Evolutionary conservation across 495 filamentous ascomycete genomes (phyloP).

Genomic region (Penicilliopsis zonata): DNA sequence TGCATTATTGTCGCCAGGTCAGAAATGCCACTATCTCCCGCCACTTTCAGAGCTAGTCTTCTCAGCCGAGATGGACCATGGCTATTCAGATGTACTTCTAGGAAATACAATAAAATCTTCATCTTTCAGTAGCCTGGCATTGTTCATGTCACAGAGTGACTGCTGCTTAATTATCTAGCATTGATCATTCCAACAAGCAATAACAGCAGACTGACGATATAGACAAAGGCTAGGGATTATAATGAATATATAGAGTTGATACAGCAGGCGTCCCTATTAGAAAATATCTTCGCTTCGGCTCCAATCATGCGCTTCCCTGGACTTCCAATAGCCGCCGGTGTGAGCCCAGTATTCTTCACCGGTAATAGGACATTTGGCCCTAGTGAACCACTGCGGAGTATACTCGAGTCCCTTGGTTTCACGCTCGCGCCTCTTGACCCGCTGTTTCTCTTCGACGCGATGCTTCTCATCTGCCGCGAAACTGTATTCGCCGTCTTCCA

Average conservation of each 20-base stretch:
- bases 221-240: background rate
- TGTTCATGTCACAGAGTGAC: too few species aligned
- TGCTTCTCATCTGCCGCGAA: conserved; percentile 90
- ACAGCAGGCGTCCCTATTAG: too few species aligned
- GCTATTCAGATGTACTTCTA: too few species aligned
- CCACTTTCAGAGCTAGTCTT: too few species aligned
- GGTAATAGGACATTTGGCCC: conserved; percentile 58
- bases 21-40: too few species aligned
- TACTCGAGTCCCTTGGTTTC: conserved; percentile 74
- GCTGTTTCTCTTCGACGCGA: conserved; percentile 86
- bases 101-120: too few species aligned
- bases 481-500: conserved; percentile 96
- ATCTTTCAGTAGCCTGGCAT: too few species aligned
- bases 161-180: too few species aligned
- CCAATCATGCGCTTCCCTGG: conserved; percentile 39
- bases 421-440: conserved; percentile 58
- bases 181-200: too few species aligned
- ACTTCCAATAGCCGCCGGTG: conserved; percentile 77
- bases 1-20: too few species aligned
- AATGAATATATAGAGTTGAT: conserved; percentile 4
- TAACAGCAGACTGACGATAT: too few species aligned
- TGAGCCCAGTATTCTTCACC: conserved; percentile 88
- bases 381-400: conserved; percentile 73
- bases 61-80: too few species aligned
- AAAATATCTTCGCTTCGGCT: conserved; percentile 56